phyloP scores from a whole-genome alignment of 805 yeast species.

The Starmerella bombicola region DNA sequence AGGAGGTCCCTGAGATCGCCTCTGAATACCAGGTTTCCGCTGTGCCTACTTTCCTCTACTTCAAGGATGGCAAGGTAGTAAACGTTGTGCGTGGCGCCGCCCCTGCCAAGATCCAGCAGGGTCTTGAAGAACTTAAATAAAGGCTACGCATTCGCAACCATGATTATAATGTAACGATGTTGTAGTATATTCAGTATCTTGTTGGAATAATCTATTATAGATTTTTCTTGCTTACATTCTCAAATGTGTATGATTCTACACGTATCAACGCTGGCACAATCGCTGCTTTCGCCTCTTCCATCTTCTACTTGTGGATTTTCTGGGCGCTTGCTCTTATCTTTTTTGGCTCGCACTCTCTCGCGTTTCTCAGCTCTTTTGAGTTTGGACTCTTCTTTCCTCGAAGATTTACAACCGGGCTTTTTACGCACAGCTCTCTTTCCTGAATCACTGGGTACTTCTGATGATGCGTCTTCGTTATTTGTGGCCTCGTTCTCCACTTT shows the following conservation, averaged over 20 bases:
- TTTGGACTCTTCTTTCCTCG: conserved; percentile 7
- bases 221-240: too few relatives aligned
- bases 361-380: conserved; percentile 6
- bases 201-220: too few relatives aligned
- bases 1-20: conserved; percentile 58
- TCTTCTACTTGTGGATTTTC: neutral
- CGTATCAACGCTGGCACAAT: neutral
- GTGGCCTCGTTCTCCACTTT: neutral
- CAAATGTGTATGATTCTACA: neutral
- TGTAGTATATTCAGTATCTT: too few relatives aligned
- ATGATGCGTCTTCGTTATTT: neutral
- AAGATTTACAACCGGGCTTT: neutral
- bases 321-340: neutral
- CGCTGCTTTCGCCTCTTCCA: neutral
- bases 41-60: conserved; percentile 60
- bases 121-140: conserved; percentile 44
- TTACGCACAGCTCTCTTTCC: neutral
- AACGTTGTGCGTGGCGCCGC: conserved; percentile 81
- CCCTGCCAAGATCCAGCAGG: conserved; percentile 42
- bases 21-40: conserved; percentile 56
- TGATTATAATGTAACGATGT: too few relatives aligned
- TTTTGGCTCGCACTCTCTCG: conserved; percentile 8
- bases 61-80: conserved; percentile 71
- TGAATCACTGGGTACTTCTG: neutral
- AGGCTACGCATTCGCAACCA: neutral